A percentile compares a stretch with the other conserved stretches of the same genome.
phyloP scores from a whole-genome alignment of 2,329 filamentous ascomycete species.

The Peltaster fructicola region DNA sequence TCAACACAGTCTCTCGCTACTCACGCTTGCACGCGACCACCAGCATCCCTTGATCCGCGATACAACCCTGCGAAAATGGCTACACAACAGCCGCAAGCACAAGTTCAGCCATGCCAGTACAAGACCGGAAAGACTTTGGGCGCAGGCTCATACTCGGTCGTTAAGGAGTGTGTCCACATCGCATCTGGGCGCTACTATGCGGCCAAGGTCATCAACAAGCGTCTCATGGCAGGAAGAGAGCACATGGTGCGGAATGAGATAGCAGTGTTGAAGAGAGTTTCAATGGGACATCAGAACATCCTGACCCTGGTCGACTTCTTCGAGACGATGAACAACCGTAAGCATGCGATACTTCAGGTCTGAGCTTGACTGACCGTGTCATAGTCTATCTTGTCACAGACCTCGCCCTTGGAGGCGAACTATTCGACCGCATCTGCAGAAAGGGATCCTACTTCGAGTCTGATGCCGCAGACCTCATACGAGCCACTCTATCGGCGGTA shows the following conservation, averaged over 20 bases:
- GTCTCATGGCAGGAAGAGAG: constrained; percentile 89
- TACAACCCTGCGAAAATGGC: too few relatives aligned
- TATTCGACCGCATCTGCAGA: constrained; percentile 95
- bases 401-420: constrained; percentile 83
- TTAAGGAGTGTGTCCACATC: constrained; percentile 98
- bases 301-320: constrained; percentile 97
- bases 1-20: too few relatives aligned
- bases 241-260: constrained; percentile 99
- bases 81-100: constrained; percentile 20
- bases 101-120: constrained; percentile 90
- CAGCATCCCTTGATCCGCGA: too few relatives aligned
- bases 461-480: constrained; percentile 87
- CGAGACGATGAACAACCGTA: constrained; percentile 95
- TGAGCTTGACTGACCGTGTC: constrained; percentile 2
- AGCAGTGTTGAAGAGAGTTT: constrained; percentile 91
- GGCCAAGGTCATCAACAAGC: constrained; percentile 98
- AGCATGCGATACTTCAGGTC: constrained; percentile 9
- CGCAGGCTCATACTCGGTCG: constrained; percentile 91
- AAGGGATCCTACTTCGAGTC: constrained; percentile 98
- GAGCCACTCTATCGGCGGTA: constrained; percentile 88
- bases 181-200: constrained; percentile 97
- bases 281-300: constrained; percentile 97
- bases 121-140: constrained; percentile 97
- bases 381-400: constrained; percentile 89
- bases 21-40: too few relatives aligned